Percentiles rank a stretch among this genome's conserved stretches.
phyloP scores from a whole-genome alignment of 805 yeast genomes.

The Brettanomyces sp. region DNA sequence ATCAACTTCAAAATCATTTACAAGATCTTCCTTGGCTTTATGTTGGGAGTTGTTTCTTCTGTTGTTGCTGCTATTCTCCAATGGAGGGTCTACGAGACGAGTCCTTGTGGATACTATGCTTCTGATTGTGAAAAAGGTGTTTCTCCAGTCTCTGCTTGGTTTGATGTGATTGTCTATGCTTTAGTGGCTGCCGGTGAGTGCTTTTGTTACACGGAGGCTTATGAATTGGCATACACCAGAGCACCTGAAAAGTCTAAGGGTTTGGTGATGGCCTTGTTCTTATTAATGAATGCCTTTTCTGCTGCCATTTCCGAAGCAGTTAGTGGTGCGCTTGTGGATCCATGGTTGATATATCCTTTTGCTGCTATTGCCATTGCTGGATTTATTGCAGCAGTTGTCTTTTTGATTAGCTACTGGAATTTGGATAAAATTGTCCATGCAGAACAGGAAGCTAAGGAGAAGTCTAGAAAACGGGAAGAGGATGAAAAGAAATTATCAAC shows the following conservation, averaged over 20 bases:
- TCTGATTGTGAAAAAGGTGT: slow-evolving; percentile 25
- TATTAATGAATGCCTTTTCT: slow-evolving; percentile 33
- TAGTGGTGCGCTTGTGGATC: slow-evolving; percentile 32
- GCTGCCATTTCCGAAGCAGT: slow-evolving; percentile 37
- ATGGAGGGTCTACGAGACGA: slow-evolving; percentile 35
- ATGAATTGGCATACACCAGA: slow-evolving; percentile 44
- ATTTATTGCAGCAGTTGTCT: slow-evolving; percentile 22
- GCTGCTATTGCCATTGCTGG: slow-evolving; percentile 31
- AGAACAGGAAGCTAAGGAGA: slow-evolving; percentile 15
- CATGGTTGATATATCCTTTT: slow-evolving; percentile 34
- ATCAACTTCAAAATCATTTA: slow-evolving; percentile 36
- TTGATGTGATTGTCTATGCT: slow-evolving; percentile 21
- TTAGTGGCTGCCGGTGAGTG: slow-evolving; percentile 43
- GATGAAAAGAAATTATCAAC: not conserved
- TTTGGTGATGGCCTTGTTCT: slow-evolving; percentile 38
- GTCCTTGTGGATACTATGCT: slow-evolving; percentile 43
- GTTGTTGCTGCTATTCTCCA: slow-evolving; percentile 43
- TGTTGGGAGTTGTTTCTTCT: slow-evolving; percentile 37
- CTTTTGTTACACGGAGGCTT: slow-evolving; percentile 40
- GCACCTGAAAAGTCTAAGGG: slow-evolving; percentile 46
- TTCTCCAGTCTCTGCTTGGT: slow-evolving; percentile 28
- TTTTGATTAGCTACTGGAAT: slow-evolving; percentile 22
- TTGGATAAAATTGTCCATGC: slow-evolving; percentile 20
- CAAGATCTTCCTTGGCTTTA: slow-evolving; percentile 39
- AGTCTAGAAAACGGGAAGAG: slow-evolving; percentile 4